Evolutionary conservation across 208 protist species (phyloP).

Genomic region (Trypanosoma vivax): DNA sequence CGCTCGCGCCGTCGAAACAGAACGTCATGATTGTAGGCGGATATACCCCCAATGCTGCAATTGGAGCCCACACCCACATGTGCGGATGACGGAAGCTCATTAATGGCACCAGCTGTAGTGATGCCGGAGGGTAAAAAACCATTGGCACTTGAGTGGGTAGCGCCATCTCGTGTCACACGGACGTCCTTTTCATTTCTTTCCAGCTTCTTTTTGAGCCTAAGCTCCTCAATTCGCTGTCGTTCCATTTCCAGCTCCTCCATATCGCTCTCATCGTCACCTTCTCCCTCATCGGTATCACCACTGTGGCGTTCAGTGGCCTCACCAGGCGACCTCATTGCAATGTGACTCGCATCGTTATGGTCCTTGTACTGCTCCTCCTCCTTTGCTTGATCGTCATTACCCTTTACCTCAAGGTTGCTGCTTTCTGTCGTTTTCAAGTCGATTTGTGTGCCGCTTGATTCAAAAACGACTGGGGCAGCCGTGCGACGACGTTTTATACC

Average conservation of each 20-base stretch:
- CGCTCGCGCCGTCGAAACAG: slow-evolving; percentile 51
- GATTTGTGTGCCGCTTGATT: no score
- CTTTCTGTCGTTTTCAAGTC: no score
- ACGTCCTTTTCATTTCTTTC: slow-evolving; percentile 15
- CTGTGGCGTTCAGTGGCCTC: not conserved
- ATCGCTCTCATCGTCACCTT: slow-evolving; percentile 16
- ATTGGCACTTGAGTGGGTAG: not conserved
- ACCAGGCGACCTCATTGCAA: no score
- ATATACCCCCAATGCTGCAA: slow-evolving; percentile 13
- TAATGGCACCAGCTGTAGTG: no score
- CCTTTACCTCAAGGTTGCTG: no score
- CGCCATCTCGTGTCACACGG: not conserved
- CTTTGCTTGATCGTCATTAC: no score
- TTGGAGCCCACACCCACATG: no score
- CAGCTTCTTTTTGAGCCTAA: slow-evolving; percentile 25
- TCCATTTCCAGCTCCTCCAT: slow-evolving; percentile 36
- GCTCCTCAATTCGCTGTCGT: slow-evolving; percentile 35
- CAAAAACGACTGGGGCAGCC: slow-evolving; percentile 6
- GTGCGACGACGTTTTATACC: slow-evolving; percentile 56
- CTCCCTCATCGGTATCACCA: slow-evolving; percentile 7
- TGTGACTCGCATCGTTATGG: no score
- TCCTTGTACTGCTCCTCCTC: no score
- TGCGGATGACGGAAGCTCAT: no score
- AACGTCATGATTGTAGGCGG: slow-evolving; percentile 58
- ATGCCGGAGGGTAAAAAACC: no score